Conservation (phyloP, 768 basidiomycete genomes). For the Roridomyces roridus region DNA sequence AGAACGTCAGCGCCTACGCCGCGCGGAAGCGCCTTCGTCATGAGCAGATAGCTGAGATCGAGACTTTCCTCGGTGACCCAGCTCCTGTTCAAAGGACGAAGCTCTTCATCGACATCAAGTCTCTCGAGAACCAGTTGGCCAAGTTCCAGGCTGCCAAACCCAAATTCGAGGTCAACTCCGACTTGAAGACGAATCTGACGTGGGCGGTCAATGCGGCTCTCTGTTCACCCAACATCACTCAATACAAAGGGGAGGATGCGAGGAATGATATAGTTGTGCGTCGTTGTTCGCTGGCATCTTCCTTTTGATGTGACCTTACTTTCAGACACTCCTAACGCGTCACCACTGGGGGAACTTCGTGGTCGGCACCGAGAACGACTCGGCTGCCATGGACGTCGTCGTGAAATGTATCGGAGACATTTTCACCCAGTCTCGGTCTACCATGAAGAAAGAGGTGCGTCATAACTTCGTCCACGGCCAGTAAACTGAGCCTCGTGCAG, state of each 20-base stretch:
- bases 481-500: background rate
- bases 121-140: background rate
- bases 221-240: background rate
- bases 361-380: slow-evolving; percentile 5
- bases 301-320: background rate
- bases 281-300: background rate
- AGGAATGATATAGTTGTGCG: slow-evolving; percentile 2
- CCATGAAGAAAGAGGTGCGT: slow-evolving; percentile 12
- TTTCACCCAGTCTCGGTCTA: slow-evolving; percentile 1
- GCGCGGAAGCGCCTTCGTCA: slow-evolving; percentile 6
- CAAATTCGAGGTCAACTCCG: slow-evolving; percentile 1
- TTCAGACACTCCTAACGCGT: background rate
- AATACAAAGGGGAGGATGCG: background rate
- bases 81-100: background rate
- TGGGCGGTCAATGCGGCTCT: slow-evolving; percentile 1
- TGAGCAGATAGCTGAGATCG: slow-evolving; percentile 2
- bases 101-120: background rate
- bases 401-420: background rate
- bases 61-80: slow-evolving; percentile 1
- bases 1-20: background rate
- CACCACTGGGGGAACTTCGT: slow-evolving; percentile 12
- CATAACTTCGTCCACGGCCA: background rate
- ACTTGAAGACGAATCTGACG: background rate
- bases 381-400: slow-evolving; percentile 1
- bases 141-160: slow-evolving; percentile 13